Percentiles rank a stretch among this genome's conserved stretches.
These are phyloP conservation scores for Diaporthe ampelina DNA, from an alignment of 2,329 filamentous ascomycete species.

Conservation along the genomic window DNA sequence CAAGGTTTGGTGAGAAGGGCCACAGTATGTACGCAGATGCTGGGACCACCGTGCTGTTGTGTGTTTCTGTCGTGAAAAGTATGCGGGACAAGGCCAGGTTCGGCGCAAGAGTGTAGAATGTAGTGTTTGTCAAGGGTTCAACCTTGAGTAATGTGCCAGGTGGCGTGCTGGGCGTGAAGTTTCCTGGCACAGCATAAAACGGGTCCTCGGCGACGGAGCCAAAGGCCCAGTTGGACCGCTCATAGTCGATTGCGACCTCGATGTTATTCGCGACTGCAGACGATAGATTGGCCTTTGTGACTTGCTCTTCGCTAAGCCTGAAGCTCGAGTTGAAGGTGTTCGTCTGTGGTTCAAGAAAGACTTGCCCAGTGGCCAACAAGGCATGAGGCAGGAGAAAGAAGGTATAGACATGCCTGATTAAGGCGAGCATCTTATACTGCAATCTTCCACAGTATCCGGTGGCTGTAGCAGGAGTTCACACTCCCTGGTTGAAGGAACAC, in stretches of 20 bases:
- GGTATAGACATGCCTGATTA: background rate
- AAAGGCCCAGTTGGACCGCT: conserved; percentile 51
- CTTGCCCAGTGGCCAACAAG: background rate
- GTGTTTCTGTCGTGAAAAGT: conserved; percentile 60
- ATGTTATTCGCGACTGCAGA: conserved; percentile 42
- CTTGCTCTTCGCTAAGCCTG: conserved; percentile 46
- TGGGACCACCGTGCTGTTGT: conserved; percentile 60
- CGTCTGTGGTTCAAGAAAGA: conserved; percentile 4
- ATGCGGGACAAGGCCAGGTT: conserved; percentile 62
- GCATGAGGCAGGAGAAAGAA: background rate
- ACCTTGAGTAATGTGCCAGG: conserved; percentile 57
- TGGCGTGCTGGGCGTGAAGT: conserved; percentile 34
- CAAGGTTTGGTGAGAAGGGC: conserved; percentile 55
- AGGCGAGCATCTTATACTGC: background rate
- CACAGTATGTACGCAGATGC: conserved; percentile 65
- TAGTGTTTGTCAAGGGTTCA: conserved; percentile 55
- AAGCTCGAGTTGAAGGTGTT: conserved; percentile 50
- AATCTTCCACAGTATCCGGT: background rate
- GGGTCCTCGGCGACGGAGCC: conserved; percentile 51
- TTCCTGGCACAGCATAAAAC: conserved; percentile 55
- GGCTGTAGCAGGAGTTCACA: background rate
- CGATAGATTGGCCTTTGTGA: conserved; percentile 45
- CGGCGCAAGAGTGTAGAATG: conserved; percentile 56
- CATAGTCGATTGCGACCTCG: conserved; percentile 47
- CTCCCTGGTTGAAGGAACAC: background rate